Evolutionary conservation across 192 early-diverging fungal genomes (phyloP), one percentile per base, ranked within the genome.

Genomic region (Coemansia guatemalensis): DNA sequence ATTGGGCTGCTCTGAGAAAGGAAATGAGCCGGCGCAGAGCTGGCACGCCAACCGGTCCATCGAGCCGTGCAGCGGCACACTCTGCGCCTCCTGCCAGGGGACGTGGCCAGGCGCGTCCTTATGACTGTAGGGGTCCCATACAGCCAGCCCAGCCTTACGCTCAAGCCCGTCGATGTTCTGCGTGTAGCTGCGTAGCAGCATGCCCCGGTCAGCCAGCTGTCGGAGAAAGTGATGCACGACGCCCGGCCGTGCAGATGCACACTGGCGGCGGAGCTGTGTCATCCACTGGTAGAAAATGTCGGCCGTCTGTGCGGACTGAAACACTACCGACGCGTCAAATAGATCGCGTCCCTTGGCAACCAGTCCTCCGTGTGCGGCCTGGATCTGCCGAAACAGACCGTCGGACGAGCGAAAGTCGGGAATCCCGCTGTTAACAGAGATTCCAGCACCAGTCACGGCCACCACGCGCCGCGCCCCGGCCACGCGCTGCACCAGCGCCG

Each of bases 151-250:
- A 0, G 91, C 83, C 9, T 86, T 85, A 51, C 84, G 82, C 71
- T 99, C 95, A 7, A 99, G 83, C 51, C 92, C 90, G 65, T 99
- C 97, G 62, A 99, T 97, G 75, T 99, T 99, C 79, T 96, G 96
- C 23, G 97, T 97, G 69, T 99, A 99, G 77, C 92, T 94, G 20
- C 97, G 83, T 18, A 92, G 68, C 22, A 99, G 79, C 69, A 87
- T 81, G 35, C 91, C 89, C 39, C 83, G 81, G 24, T 90, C 86
- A 14, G 87, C 84, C 14, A 99, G 73, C 52, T 81, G 63, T 26
- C 87, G 86, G 65, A 99, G 85, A 64, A 96, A 97, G 25, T 73
- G 57, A 75, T 99, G 97, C 6, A 92, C 92, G 6, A 83, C 83
- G 20, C 95, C 94, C 9, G 88, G 85, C 51, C 79, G 65, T 1